These are phyloP conservation scores for Stagonosporopsis chrysanthemi DNA, from an alignment of 2,329 filamentous ascomycete species.

Conservation along the genomic window DNA sequence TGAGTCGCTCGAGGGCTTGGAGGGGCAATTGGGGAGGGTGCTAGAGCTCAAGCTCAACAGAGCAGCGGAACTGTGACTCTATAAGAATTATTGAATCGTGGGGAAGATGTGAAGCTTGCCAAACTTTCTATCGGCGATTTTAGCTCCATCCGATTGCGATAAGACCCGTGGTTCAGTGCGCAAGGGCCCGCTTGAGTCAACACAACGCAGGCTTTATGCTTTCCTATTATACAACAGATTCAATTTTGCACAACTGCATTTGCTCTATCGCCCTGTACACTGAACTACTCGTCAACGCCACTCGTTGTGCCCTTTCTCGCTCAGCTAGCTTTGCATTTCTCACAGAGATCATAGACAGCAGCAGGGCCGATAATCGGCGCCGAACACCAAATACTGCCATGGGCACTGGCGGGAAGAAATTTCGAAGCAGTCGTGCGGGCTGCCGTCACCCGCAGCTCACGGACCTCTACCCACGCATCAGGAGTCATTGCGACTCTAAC, in stretches of 20 bases:
- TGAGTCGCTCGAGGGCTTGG: conserved; percentile 28
- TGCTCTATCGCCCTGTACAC: neutral
- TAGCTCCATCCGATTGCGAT: conserved; percentile 40
- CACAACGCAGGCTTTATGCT: conserved; percentile 11
- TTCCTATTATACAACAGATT: neutral
- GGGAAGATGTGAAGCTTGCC: conserved; percentile 43
- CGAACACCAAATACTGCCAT: conserved; percentile 25
- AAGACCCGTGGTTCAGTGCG: conserved; percentile 21
- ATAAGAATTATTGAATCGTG: conserved; percentile 41
- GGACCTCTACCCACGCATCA: conserved; percentile 12
- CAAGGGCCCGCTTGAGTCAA: conserved; percentile 17
- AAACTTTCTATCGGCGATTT: conserved; percentile 42
- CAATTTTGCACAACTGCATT: neutral
- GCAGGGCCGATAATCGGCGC: conserved; percentile 31
- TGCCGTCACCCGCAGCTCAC: conserved; percentile 18
- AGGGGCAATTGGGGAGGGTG: conserved; percentile 39
- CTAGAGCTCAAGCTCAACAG: conserved; percentile 40
- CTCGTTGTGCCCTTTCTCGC: neutral
- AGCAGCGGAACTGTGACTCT: conserved; percentile 39
- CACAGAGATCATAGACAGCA: conserved; percentile 6
- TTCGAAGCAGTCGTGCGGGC: conserved; percentile 26
- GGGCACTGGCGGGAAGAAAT: conserved; percentile 33
- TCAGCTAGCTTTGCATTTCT: conserved; percentile 5
- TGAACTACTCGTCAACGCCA: neutral
- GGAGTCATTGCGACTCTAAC: conserved; percentile 21